phyloP scores from a whole-genome alignment of 495 filamentous ascomycete genomes.

The Tricharina praecox region DNA sequence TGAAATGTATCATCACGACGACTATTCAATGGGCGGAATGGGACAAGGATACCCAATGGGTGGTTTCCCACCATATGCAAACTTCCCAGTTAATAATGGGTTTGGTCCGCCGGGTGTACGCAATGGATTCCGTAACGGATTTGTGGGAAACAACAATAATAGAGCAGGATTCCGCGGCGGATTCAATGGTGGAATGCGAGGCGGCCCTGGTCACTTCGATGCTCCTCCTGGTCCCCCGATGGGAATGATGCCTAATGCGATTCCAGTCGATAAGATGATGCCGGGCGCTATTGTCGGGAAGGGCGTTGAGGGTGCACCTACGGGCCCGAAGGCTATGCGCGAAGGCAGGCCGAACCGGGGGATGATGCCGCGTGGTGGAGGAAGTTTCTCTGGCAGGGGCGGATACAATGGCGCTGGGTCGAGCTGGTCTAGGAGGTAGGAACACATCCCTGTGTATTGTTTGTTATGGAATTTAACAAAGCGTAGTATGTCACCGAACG shows the following conservation, averaged over 20 bases:
- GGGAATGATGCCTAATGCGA: no score
- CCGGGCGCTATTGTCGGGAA: no score
- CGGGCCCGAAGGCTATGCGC: conserved; percentile 83
- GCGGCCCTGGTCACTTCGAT: neutral
- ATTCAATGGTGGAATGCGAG: no score
- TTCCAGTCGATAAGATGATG: no score
- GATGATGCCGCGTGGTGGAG: conserved; percentile 21
- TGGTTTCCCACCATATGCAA: neutral
- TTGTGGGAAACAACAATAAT: neutral
- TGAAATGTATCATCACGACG: no score
- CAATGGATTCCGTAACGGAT: neutral
- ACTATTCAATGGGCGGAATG: neutral
- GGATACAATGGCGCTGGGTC: conserved; percentile 12
- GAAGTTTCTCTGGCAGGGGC: conserved; percentile 18
- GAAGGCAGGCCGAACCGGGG: conserved; percentile 43
- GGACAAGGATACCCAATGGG: neutral
- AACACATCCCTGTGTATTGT: neutral
- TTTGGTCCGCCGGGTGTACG: neutral
- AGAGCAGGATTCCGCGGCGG: neutral
- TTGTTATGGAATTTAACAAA: neutral
- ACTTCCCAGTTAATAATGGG: no score
- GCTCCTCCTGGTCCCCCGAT: neutral
- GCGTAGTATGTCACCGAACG: neutral
- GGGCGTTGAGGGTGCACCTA: conserved; percentile 67
- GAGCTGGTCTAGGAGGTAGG: conserved; percentile 24